Conservation (phyloP, 768 basidiomycete genomes). For the Tylopilus cervinicoccineus region DNA sequence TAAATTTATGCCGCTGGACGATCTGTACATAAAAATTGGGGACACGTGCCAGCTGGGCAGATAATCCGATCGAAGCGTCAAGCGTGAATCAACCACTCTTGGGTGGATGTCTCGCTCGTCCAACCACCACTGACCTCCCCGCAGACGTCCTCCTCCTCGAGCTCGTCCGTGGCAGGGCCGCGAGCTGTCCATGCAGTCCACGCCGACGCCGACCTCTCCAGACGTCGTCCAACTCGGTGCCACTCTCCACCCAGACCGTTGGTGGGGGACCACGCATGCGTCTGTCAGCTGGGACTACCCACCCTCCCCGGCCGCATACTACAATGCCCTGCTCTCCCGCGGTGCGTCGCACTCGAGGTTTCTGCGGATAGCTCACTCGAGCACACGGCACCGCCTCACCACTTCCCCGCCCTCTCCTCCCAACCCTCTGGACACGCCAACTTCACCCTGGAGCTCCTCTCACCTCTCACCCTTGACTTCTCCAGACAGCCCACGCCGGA, state of each 20-base stretch:
- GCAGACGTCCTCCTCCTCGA: neutral
- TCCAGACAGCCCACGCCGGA: neutral
- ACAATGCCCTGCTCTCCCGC: slow-evolving; percentile 20
- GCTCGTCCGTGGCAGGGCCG: slow-evolving; percentile 7
- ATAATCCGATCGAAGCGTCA: slow-evolving; percentile 5
- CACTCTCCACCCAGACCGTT: slow-evolving; percentile 3
- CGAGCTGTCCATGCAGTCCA: slow-evolving; percentile 10
- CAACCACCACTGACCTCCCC: neutral
- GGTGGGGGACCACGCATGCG: slow-evolving; percentile 13
- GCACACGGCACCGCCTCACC: slow-evolving; percentile 2
- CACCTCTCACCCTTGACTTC: neutral
- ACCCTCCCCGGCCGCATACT: slow-evolving; percentile 7
- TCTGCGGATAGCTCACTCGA: slow-evolving; percentile 22
- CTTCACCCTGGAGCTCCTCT: neutral
- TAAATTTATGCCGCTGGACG: slow-evolving; percentile 1
- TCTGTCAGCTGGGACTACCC: slow-evolving; percentile 23
- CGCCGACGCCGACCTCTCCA: slow-evolving; percentile 12
- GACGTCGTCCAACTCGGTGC: neutral
- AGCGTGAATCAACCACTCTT: neutral
- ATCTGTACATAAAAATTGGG: neutral
- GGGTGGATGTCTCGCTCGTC: neutral
- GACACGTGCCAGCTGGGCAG: neutral
- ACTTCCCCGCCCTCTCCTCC: neutral
- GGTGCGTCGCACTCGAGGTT: slow-evolving; percentile 28
- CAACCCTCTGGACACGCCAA: neutral